Evolutionary conservation across 2,329 filamentous ascomycete genomes (phyloP), one percentile per base, ranked within the genome.

Genomic region (Botrytis aclada): DNA sequence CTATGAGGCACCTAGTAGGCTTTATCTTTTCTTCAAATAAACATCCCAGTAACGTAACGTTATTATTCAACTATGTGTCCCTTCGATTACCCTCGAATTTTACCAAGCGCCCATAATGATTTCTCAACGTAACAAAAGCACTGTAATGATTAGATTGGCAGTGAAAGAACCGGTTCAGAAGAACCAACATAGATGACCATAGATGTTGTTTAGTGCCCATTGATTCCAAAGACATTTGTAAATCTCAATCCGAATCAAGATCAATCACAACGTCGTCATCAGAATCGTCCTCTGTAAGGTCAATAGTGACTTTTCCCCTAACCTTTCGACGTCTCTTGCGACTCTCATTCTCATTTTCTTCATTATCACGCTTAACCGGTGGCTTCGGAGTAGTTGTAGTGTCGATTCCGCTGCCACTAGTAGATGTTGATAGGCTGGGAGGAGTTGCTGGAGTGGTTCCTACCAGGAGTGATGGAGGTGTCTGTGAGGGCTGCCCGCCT

Each of bases 231-330:
- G n/a, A 29, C 3, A 54, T 67, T 6, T 29, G 4, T 4, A 29
- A 18, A 37, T 37, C 22, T 47, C 45, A 67, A 56, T 56, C 37
- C 3, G 45, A 56, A 41, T 56, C 39, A 29, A 61, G 39, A 32
- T 70, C 9, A 18, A 70, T 41, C 16, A 62, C 39, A 39, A 70
- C 29, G 14, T 61, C 41, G 41, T 70, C 56, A 32, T 70, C 69
- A 3, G 58, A 51, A 25, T 70, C 25, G 14, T 65, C 29, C 1
- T 43, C 70, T 14, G 70, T 58, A 32, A 71, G 70, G 18, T 71
- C 62, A n/a, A 71, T 64, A 18, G 25, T 66, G 10, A 58, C 34
- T 66, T 45, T 45, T 10, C 47, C 45, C 14, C 29, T 47, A 6
- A 32, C 12, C 22, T 43, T 71, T 8, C 41, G 69, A 8, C 51